Evolutionary conservation across 352 stramenopile species (phyloP).

Genomic region (Globisporangium heterothallicum): DNA sequence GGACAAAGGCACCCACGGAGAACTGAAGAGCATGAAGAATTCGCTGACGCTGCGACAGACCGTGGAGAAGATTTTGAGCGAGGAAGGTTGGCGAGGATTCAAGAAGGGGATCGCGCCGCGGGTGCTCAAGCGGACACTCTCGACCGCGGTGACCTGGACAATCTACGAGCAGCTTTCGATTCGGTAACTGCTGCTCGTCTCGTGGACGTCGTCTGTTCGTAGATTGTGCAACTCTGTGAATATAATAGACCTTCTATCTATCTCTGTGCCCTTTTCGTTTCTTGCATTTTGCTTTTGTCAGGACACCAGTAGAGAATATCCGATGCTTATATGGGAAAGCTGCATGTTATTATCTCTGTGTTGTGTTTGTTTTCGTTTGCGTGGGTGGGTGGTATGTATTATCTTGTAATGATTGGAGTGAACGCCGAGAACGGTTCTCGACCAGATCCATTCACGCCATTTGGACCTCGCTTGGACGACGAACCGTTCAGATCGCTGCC

Average conservation of each 20-base stretch:
- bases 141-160: slow-evolving; percentile 99
- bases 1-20: slow-evolving; percentile 20
- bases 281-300: too few species aligned
- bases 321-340: too few species aligned
- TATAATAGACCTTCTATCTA: slow-evolving; percentile 13
- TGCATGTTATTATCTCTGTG: not conserved
- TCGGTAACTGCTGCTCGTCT: slow-evolving; percentile 25
- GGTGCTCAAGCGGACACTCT: slow-evolving; percentile 95
- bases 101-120: slow-evolving; percentile 91
- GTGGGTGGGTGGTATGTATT: slow-evolving; percentile 13
- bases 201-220: not conserved
- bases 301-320: too few species aligned
- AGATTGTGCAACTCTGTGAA: slow-evolving; percentile 1
- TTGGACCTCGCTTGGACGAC: slow-evolving; percentile 15
- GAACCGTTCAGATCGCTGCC: slow-evolving; percentile 21
- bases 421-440: slow-evolving; percentile 78
- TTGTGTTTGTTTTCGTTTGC: not conserved
- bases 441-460: slow-evolving; percentile 18
- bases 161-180: slow-evolving; percentile 95
- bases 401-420: slow-evolving; percentile 84
- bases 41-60: slow-evolving; percentile 62
- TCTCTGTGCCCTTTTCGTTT: slow-evolving; percentile 1
- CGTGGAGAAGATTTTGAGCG: slow-evolving; percentile 77
- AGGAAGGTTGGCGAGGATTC: slow-evolving; percentile 92
- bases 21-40: slow-evolving; percentile 39